A percentile compares a stretch with the other conserved stretches of the same genome.
These are phyloP conservation scores for Neoscytalidium dimidiatum DNA, from an alignment of 2,329 filamentous ascomycete genomes.

Conservation along the genomic window DNA sequence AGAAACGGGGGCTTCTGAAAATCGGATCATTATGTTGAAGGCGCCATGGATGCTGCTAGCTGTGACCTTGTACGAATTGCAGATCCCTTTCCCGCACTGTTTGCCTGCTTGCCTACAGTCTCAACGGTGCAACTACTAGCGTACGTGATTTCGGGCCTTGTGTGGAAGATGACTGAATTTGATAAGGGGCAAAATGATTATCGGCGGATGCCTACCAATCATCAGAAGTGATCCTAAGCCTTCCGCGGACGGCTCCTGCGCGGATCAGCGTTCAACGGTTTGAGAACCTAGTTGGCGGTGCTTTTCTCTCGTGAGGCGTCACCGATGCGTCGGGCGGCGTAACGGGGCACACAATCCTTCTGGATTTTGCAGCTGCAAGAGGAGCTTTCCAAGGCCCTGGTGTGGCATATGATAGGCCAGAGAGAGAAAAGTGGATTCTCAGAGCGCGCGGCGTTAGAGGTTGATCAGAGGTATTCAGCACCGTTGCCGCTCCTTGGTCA, in stretches of 20 bases:
- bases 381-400: background rate
- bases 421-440: background rate
- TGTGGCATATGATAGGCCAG: background rate
- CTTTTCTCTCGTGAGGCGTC: constrained; percentile 7
- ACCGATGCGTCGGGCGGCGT: background rate
- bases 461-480: background rate
- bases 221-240: background rate
- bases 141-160: background rate
- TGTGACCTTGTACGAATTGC: background rate
- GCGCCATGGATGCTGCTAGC: background rate
- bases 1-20: background rate
- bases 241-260: background rate
- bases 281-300: background rate
- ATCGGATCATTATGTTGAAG: background rate
- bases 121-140: background rate
- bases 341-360: background rate
- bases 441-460: background rate
- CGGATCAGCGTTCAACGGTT: constrained; percentile 11
- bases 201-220: background rate
- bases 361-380: background rate
- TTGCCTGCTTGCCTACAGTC: background rate
- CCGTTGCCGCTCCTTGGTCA: background rate
- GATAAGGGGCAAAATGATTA: background rate
- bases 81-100: background rate
- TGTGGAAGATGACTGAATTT: background rate